Evolutionary conservation across 2,329 filamentous ascomycete species (phyloP).

Genomic region (Colletotrichum sp.): DNA sequence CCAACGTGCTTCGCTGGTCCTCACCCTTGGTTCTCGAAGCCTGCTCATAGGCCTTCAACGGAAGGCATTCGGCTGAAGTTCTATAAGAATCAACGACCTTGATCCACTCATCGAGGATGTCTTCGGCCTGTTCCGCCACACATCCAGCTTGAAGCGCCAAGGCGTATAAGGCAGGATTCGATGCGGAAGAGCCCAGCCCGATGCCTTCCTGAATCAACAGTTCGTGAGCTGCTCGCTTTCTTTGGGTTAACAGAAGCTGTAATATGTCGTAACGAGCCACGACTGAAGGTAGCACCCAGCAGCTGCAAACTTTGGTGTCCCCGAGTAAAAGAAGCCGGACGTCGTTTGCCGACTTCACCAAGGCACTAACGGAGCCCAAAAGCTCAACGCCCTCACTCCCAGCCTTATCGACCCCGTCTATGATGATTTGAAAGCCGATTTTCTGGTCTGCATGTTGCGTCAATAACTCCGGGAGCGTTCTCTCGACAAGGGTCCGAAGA

Average conservation of each 20-base stretch:
- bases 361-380: neutral
- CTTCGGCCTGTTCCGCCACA: neutral
- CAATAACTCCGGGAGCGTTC: neutral
- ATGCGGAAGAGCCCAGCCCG: neutral
- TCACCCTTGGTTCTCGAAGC: fast-evolving
- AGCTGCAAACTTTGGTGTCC: neutral
- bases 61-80: neutral
- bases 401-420: neutral
- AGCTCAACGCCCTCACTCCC: neutral
- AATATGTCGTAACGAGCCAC: neutral
- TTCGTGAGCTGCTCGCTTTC: neutral
- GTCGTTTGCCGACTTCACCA: neutral
- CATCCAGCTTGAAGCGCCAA: neutral
- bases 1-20: neutral
- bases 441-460: neutral
- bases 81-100: neutral
- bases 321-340: neutral
- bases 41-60: neutral
- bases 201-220: neutral
- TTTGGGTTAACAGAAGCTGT: neutral
- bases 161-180: neutral
- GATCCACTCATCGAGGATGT: neutral
- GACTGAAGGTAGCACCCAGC: neutral
- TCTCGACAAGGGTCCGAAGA: neutral
- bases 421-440: neutral